Evolutionary conservation across 2,329 filamentous ascomycete species (phyloP).

Genomic region (Fusarium udum): DNA sequence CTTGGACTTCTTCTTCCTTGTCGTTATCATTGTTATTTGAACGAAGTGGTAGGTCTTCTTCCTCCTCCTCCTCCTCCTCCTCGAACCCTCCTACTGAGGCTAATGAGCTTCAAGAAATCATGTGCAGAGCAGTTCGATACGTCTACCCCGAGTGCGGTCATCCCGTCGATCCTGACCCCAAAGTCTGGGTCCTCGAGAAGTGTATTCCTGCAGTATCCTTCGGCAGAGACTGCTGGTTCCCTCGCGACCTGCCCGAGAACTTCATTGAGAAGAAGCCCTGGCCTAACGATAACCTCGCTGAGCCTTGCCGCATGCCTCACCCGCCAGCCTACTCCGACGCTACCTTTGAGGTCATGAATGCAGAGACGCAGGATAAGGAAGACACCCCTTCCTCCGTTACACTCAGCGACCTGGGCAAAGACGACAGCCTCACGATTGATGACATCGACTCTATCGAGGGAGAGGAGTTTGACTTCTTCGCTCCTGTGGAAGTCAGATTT

Average conservation of each 20-base stretch:
- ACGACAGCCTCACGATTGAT: neutral
- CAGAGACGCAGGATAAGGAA: neutral
- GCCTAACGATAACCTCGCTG: slow-evolving; percentile 4
- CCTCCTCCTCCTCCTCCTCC: neutral
- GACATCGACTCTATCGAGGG: neutral
- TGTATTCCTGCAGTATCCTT: slow-evolving; percentile 17
- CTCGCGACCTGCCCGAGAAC: neutral
- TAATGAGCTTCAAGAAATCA: slow-evolving; percentile 4
- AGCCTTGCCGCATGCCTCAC: neutral
- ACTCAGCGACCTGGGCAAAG: neutral
- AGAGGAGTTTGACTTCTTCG: neutral
- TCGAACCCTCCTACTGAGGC: neutral
- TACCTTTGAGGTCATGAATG: neutral
- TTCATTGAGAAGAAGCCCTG: slow-evolving; percentile 10
- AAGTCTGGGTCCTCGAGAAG: slow-evolving; percentile 22
- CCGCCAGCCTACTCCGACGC: neutral
- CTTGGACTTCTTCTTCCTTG: neutral
- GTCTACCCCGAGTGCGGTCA: slow-evolving; percentile 39
- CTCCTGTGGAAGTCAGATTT: neutral
- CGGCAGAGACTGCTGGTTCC: slow-evolving; percentile 37
- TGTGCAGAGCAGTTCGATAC: slow-evolving; percentile 40
- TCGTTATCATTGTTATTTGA: neutral
- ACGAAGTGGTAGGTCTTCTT: neutral
- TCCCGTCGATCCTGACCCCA: slow-evolving; percentile 3
- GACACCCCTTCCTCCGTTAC: neutral